phyloP scores from a whole-genome alignment of 2,329 filamentous ascomycete species.

The Thelonectria olida region DNA sequence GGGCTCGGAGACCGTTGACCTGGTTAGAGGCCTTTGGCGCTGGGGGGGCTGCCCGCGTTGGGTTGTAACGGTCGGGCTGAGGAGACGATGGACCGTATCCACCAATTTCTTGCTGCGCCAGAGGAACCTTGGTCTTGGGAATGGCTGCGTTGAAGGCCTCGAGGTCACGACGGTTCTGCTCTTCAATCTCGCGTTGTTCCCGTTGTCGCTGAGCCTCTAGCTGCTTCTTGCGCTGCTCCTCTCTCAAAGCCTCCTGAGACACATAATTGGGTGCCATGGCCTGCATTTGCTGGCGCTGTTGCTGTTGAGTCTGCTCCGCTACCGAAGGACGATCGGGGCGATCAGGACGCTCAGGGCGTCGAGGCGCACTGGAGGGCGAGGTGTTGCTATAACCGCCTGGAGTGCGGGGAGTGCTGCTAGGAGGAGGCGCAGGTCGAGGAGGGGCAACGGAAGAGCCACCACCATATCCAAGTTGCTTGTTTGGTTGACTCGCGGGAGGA shows the following conservation, averaged over 20 bases:
- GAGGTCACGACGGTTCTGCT: slow-evolving; percentile 77
- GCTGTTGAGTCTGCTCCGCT: slow-evolving; percentile 57
- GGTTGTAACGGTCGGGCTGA: slow-evolving; percentile 80
- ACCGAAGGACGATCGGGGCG: slow-evolving; percentile 48
- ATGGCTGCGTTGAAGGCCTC: slow-evolving; percentile 91
- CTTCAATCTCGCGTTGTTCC: slow-evolving; percentile 64
- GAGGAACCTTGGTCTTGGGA: slow-evolving; percentile 79
- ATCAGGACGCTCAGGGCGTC: slow-evolving; percentile 51
- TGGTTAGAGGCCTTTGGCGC: slow-evolving; percentile 71
- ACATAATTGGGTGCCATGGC: slow-evolving; percentile 64
- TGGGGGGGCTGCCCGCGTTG: slow-evolving; percentile 83
- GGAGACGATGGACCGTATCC: slow-evolving; percentile 56
- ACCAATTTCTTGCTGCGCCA: slow-evolving; percentile 91
- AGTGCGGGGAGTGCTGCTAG: slow-evolving; percentile 50
- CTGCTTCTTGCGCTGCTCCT: slow-evolving; percentile 71
- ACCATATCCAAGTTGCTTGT: slow-evolving; percentile 70
- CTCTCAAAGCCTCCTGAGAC: slow-evolving; percentile 58
- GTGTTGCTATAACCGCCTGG: slow-evolving; percentile 50
- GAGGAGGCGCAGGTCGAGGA: slow-evolving; percentile 69
- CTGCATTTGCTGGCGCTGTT: slow-evolving; percentile 68
- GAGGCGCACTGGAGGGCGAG: slow-evolving; percentile 49
- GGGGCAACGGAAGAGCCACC: slow-evolving; percentile 70
- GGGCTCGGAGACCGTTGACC: slow-evolving; percentile 69
- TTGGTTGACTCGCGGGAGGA: slow-evolving; percentile 66
- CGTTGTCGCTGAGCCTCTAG: slow-evolving; percentile 64